A percentile compares a stretch with the other conserved stretches of the same genome.
Evolutionary conservation across 163 green algal species (phyloP).

Genomic region (Volvox carteri): DNA sequence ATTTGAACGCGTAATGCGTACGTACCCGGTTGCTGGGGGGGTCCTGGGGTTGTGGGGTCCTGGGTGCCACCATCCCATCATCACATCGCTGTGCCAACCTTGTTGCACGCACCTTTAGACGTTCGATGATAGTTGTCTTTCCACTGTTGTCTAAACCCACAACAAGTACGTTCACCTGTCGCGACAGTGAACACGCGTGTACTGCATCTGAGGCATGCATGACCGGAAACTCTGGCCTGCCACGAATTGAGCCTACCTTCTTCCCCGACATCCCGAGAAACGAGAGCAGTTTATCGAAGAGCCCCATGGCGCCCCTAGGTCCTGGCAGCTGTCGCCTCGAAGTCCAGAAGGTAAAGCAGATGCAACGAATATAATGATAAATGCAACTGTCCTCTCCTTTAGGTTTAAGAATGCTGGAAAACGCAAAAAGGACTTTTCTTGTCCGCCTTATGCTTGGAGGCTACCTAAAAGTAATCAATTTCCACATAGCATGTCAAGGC

Average conservation of each 20-base stretch:
- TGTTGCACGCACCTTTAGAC: slow-evolving; percentile 70
- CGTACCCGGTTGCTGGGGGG: no score
- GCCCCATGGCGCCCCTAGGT: slow-evolving; percentile 29
- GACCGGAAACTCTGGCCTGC: no score
- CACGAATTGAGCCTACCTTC: no score
- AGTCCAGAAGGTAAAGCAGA: slow-evolving; percentile 3
- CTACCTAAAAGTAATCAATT: neutral
- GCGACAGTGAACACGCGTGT: neutral
- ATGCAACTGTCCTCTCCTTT: no score
- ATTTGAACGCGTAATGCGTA: no score
- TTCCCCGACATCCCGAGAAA: slow-evolving; percentile 50
- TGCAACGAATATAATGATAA: no score
- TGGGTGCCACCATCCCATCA: no score
- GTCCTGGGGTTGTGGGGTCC: no score
- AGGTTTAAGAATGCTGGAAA: no score
- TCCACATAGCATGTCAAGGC: no score
- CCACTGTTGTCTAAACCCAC: slow-evolving; percentile 88
- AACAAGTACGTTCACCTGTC: slow-evolving; percentile 81
- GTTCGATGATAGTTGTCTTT: slow-evolving; percentile 84
- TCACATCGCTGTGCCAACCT: neutral
- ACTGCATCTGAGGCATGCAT: neutral
- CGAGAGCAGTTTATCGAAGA: slow-evolving; percentile 53
- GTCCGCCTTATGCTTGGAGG: neutral
- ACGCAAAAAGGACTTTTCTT: no score
- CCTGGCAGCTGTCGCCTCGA: slow-evolving; percentile 26